Base-by-base conservation (phyloP, 148 eudicot genomes). In the Spergularia marina region DNA sequence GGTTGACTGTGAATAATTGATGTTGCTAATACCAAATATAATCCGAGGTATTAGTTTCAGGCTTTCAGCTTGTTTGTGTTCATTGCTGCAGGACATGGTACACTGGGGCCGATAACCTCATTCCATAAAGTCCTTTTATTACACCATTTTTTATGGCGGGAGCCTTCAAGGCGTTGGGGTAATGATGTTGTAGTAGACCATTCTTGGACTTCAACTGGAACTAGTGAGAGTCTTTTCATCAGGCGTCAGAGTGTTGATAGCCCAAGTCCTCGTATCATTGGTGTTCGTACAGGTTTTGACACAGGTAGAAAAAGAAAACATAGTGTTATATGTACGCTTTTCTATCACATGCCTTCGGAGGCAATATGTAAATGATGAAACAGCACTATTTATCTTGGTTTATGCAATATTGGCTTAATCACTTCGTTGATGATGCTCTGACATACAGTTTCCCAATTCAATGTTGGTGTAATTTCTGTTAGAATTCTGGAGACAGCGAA, bases 251-350 rank as follows among this genome's bases (percentile, higher is more conserved):
- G 59, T 56, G 76, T 16, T 20, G 39, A 30, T 16, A 73, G 16
- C 14, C 39, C 10, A 13, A 17, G 0, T 51, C 15, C 47, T 17
- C 39, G 59, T 39, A 40, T 57, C 20, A 36, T 61, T 71, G 12
- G 49, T 65, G 65, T 4, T 17, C 74, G 73, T 76, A 81, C 68
- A 76, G 80, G 74, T 70, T 76, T 76, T 76, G 64, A 53, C 61
- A 36, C 71, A 71, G 79, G 64, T 76, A 80, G 80, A 58, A 36
- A 58, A 68, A 65, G 76, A 34, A 65, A 68, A 57, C 64, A 44
- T 25, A 23, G 73, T 25, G 52, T 21, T 51, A n/a, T 13, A 11
- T 70, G 49, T n/a, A 65, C 21, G 21, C 53, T 25, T 63, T 51
- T 49, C 11, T 52, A 12, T n/a, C 60, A 53, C 36, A 18, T 44